A percentile compares a stretch with the other conserved stretches of the same genome.
Evolutionary conservation across 164 flowering plant species (phyloP).

Genomic region (Sedum album): DNA sequence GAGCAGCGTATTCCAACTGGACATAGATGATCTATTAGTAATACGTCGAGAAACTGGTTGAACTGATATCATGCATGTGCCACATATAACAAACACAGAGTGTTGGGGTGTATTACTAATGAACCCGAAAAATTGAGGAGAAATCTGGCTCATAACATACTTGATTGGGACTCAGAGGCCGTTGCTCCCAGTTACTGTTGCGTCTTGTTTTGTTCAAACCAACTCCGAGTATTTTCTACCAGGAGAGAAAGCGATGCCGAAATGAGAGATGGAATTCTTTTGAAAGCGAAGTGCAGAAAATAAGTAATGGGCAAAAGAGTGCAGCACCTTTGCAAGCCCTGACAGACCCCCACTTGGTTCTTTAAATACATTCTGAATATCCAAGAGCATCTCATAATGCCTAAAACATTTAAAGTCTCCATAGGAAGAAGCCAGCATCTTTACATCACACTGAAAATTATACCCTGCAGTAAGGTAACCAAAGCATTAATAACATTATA

Average conservation of each 20-base stretch:
- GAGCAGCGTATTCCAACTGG: constrained; percentile 99
- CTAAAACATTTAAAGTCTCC: constrained; percentile 67
- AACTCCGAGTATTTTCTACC: constrained; percentile 74
- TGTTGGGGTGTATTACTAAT: too few species aligned
- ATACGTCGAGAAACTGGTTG: not conserved
- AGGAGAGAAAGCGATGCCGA: constrained; percentile 1
- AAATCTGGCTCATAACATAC: constrained; percentile 20
- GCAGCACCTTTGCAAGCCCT: constrained; percentile 69
- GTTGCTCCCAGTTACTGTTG: constrained; percentile 92
- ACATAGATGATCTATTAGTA: constrained; percentile 27
- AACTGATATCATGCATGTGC: not conserved
- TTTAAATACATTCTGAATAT: constrained; percentile 76
- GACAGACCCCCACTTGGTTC: constrained; percentile 84
- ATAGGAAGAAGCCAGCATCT: constrained; percentile 71
- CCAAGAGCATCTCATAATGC: constrained; percentile 84
- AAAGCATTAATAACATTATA: not conserved
- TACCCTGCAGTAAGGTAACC: constrained; percentile 44
- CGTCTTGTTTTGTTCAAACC: constrained; percentile 87
- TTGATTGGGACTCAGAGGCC: constrained; percentile 74
- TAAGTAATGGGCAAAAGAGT: not conserved
- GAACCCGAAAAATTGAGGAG: not conserved
- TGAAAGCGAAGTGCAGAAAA: not conserved
- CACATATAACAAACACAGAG: not conserved
- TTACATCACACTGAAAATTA: constrained; percentile 74
- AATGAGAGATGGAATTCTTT: not conserved